Evolutionary conservation across 1,284 basidiomycete species (phyloP), one percentile per base, ranked within the genome.

Genomic region (Phellopilus nigrolimitatus): DNA sequence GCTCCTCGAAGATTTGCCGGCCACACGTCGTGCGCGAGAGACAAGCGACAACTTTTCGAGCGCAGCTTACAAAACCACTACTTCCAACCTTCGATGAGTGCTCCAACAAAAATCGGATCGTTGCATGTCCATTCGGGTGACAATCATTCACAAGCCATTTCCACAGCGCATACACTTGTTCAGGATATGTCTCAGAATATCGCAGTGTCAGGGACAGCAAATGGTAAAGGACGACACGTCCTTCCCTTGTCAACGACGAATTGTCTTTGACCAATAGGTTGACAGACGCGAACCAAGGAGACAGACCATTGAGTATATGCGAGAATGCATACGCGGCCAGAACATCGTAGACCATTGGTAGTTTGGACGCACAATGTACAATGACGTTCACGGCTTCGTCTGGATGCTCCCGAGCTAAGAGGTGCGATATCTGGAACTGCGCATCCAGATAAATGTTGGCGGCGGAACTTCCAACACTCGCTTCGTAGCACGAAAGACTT

Each of bases 101-200:
- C 58, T 94, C 90, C 39, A 97, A 75, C 3, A 97, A 70, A 67
- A 94, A 97, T 40, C 86, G 81, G 49, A 91, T 75, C 17, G 93
- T 76, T 0, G 89, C 88, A 55, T 85, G 85, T 0, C 88, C 88
- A 59, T 94, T 94, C 12, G 76, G 72, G 51, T 82, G 75, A 60
- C 85, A 76, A 12, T 79, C 70, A 47, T 88, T 80, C 1, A 90
- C 85, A 3, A 94, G 69, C 51, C 81, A 80, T 15, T 76, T 76
- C 85, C 94, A 94, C 15, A 95, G 77, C 1, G 82, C 78, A n/a
- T 86, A 76, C 30, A 97, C 76, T 62, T 94, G 91, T 59, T 92
- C 88, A 1, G 89, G 78, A 60, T 94, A 84, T 31, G 74, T 81
- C 56, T 88, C 80, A 6, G 80, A 78, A 63, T 88, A 93, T 48